Base-by-base conservation (phyloP, 2,329 filamentous ascomycete species). In the Sphaceloma murrayae region DNA sequence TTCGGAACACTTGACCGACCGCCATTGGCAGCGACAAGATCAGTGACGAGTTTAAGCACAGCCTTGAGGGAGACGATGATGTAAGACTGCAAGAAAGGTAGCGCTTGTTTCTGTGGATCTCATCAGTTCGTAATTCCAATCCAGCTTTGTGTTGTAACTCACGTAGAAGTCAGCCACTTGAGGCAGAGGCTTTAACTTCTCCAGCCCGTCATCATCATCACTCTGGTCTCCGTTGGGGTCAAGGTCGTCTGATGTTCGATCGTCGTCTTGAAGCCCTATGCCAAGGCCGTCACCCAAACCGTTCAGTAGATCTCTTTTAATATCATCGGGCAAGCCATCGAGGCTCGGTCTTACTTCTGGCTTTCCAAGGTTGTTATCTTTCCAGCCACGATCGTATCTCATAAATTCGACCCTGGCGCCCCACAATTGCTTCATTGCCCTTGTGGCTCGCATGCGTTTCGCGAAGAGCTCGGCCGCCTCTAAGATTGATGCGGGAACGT, bases 401-500 rank as follows among this genome's bases (percentile, higher is more conserved):
- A 95, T 80, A 53, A 93, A 98, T 19, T 77, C 77, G 55, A 95
- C 88, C 36, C 91, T 77, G 59, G 94, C 88, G 53, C 94, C 83
- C 89, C 91, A 98, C 10, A 98, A 69, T 63, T 98, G 91, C 45
- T 85, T 78, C 65, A 93, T 89, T 4, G 85, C 85, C 49, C 91
- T 74, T 0, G 87, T 94, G 74, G 94, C 94, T 53, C 89, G 77
- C 61, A 95, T 91, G 42, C 91, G 77, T 47, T 77, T 82, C 0
- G 88, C 85, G 62, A 98, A 98, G 1, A 98, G 69, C 57, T 91
- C 82, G 5, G 91, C 91, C 5, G 91, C 91, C 63, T 98, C 91
- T 11, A 95, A 74, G 48, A 98, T 96, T 1, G 89, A 96, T 5
- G 85, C 81, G 6, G 91, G 91, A 8, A 98, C 82, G 58, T 94